These are phyloP conservation scores for Starmera caribaea DNA, from an alignment of 805 yeast genomes.

Conservation along the genomic window DNA sequence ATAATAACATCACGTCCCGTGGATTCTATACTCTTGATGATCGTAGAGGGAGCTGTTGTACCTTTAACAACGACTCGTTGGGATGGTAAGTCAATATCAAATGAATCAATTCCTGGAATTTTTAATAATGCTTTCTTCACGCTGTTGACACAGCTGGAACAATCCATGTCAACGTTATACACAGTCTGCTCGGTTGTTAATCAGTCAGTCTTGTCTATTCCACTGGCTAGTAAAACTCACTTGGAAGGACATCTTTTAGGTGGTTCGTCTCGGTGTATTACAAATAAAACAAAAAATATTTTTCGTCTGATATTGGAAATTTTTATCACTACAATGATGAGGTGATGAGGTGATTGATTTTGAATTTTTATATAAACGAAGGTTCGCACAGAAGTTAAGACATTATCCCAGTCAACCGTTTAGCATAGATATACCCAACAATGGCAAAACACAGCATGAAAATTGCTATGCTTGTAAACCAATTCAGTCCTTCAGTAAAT, in stretches of 20 bases:
- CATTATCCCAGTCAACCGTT: constrained; percentile 27
- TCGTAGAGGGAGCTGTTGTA: constrained; percentile 61
- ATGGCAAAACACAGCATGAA: constrained; percentile 39
- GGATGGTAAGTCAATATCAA: constrained; percentile 45
- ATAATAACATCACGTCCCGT: constrained; percentile 87
- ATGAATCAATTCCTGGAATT: constrained; percentile 39
- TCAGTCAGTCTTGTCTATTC: too few species aligned
- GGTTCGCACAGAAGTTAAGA: too few species aligned
- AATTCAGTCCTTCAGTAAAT: constrained; percentile 42
- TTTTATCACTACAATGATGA: too few species aligned
- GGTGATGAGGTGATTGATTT: background rate
- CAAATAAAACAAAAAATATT: too few species aligned
- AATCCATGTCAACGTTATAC: constrained; percentile 80
- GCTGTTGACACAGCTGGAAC: constrained; percentile 59
- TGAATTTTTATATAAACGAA: too few species aligned
- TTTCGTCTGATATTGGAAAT: too few species aligned
- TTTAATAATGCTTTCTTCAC: constrained; percentile 43
- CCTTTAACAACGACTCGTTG: constrained; percentile 66
- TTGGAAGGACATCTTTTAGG: background rate
- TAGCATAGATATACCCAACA: constrained; percentile 38
- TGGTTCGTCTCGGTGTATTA: background rate
- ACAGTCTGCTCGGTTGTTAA: constrained; percentile 30
- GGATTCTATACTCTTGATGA: constrained; percentile 56
- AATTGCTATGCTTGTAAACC: constrained; percentile 51
- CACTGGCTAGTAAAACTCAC: background rate